Evolutionary conservation across 2,329 filamentous ascomycete genomes (phyloP), one percentile per base, ranked within the genome.

Genomic region (Colletotrichum sp.): DNA sequence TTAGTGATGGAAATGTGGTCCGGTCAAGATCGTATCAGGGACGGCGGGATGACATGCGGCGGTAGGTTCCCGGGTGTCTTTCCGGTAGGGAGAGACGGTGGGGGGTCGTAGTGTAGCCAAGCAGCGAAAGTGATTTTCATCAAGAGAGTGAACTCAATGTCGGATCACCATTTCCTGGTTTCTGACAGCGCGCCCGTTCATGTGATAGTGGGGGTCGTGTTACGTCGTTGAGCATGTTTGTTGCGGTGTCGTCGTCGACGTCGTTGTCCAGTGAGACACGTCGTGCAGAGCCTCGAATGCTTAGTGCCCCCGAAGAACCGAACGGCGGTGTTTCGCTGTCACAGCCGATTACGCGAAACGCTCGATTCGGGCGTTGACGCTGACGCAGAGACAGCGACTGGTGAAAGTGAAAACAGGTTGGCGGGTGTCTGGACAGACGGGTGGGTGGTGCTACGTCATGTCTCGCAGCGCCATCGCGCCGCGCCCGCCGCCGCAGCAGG

Each of bases 171-270:
- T 52, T 34, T 55, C 43, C 67, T 24, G 28, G 34, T 52, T 16
- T 15, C 4, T 36, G 34, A 6, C 30, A 28, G n/a, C 15, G 24
- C 39, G 43, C 43, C 43, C 43, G 59, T 68, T 74, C 70, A 73
- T 75, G 74, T 74, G 64, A 65, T 36, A 60, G 74, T 73, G 74
- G 70, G 48, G 71, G n/a, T 60, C 16, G 21, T 26, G 66, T 64
- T 75, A 68, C 73, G 72, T 73, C 63, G 72, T 75, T 55, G 61
- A 28, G 8, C 26, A 63, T 61, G 30, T 36, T 61, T 32, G 30
- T 32, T 0, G 71, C 36, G 67, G 52, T 24, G 43, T 52, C 43
- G 43, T 52, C 43, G 43, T 21, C 43, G 43, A 52, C 43, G 43
- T 32, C 26, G 24, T 67, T 24, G 72, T 57, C 57, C 43, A n/a